Conservation (phyloP, 352 stramenopile genomes). For the Elongisporangium undulatum region DNA sequence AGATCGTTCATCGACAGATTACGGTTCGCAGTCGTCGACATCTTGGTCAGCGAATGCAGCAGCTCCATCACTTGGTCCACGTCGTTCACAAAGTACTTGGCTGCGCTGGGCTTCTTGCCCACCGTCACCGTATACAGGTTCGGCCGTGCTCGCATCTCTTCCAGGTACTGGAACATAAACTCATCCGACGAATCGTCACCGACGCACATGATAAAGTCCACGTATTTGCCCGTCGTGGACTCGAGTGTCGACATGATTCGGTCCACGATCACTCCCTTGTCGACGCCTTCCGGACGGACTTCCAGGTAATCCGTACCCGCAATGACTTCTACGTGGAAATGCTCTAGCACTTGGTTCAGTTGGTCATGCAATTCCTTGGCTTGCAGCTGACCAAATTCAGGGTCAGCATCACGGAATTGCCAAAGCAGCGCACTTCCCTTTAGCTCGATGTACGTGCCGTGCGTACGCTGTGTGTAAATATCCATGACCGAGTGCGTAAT, state of each 20-base stretch:
- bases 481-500: slow-evolving; percentile 98
- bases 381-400: slow-evolving; percentile 98
- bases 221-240: slow-evolving; percentile 59
- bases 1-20: slow-evolving; percentile 87
- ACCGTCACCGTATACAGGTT: slow-evolving; percentile 96
- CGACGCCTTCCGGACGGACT: slow-evolving; percentile 96
- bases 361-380: slow-evolving; percentile 98
- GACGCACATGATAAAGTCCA: slow-evolving; percentile 97
- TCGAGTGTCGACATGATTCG: slow-evolving; percentile 93
- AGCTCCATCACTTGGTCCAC: slow-evolving; percentile 95
- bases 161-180: slow-evolving; percentile 94
- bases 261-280: slow-evolving; percentile 98
- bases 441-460: slow-evolving; percentile 99
- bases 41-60: slow-evolving; percentile 82
- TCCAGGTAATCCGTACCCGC: slow-evolving; percentile 87
- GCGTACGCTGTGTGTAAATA: slow-evolving; percentile 97
- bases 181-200: slow-evolving; percentile 99
- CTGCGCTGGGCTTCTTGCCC: slow-evolving; percentile 97
- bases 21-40: slow-evolving; percentile 77
- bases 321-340: slow-evolving; percentile 95
- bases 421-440: slow-evolving; percentile 98
- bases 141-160: slow-evolving; percentile 51
- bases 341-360: slow-evolving; percentile 92
- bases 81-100: slow-evolving; percentile 98
- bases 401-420: slow-evolving; percentile 99